phyloP scores from a whole-genome alignment of 1,284 basidiomycete genomes.

The Fistulina hepatica region DNA sequence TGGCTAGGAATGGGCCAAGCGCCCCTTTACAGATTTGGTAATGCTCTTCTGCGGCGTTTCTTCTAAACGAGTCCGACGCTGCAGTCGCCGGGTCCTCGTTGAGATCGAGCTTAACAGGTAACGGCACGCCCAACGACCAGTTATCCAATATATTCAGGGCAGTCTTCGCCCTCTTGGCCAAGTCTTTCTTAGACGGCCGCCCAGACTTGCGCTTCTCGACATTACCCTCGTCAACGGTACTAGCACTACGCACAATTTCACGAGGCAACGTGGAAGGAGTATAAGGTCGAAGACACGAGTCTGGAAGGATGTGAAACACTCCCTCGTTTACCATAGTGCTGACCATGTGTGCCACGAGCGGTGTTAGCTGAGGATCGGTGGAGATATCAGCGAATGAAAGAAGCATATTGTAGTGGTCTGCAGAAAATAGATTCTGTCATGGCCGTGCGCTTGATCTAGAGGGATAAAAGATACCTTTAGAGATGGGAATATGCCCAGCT shows the following conservation, averaged over 20 bases:
- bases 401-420: conserved; percentile 46
- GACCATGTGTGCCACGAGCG: conserved; percentile 37
- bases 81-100: no score
- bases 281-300: conserved; percentile 36
- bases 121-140: no score
- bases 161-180: conserved; percentile 39
- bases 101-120: no score
- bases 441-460: conserved; percentile 3
- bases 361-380: conserved; percentile 30
- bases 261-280: conserved; percentile 55
- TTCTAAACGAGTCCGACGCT: no score
- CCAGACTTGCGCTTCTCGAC: conserved; percentile 47
- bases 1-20: no score
- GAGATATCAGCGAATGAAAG: conserved; percentile 34
- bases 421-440: conserved; percentile 5
- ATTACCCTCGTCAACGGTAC: conserved; percentile 17
- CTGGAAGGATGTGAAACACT: conserved; percentile 50
- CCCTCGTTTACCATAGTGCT: conserved; percentile 33
- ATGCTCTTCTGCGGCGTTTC: no score
- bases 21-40: no score
- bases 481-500: conserved; percentile 40
- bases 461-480: conserved; percentile 35
- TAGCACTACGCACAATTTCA: conserved; percentile 35
- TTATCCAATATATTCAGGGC: conserved; percentile 39
- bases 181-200: conserved; percentile 53